A percentile compares a stretch with the other conserved stretches of the same genome.
Conservation (phyloP, 805 yeast species). For the Hyphopichia homilentoma region DNA sequence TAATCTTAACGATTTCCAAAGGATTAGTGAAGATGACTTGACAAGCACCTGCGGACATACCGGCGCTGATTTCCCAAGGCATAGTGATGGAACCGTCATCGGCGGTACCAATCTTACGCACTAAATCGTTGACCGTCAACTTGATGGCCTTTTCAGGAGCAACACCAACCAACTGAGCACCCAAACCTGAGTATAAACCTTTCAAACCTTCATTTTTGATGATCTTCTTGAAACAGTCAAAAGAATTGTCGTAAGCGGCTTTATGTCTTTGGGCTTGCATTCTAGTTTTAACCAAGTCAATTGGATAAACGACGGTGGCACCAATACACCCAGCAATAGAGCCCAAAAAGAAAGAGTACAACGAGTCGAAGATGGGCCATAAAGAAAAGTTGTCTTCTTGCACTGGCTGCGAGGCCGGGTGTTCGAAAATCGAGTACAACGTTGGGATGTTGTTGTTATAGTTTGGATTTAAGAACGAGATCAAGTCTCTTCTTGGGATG, state of each 20-base stretch:
- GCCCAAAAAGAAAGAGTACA: conserved; percentile 84
- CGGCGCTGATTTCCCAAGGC: conserved; percentile 77
- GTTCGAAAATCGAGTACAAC: conserved; percentile 37
- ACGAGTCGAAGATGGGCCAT: conserved; percentile 60
- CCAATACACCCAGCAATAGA: conserved; percentile 97
- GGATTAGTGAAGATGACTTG: conserved; percentile 97
- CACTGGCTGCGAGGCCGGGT: conserved; percentile 37
- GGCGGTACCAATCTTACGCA: conserved; percentile 67
- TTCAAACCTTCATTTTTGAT: conserved; percentile 70
- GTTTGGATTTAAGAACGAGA: conserved; percentile 56
- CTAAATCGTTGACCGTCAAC: conserved; percentile 86
- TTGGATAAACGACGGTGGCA: conserved; percentile 96
- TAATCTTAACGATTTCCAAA: conserved; percentile 88
- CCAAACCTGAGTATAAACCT: conserved; percentile 89
- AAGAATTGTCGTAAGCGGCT: conserved; percentile 69
- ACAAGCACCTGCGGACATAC: conserved; percentile 94
- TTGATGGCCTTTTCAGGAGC: conserved; percentile 98
- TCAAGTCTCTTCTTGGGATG: conserved; percentile 39
- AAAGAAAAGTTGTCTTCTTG: conserved; percentile 38
- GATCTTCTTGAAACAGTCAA: conserved; percentile 83
- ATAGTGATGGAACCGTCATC: conserved; percentile 34
- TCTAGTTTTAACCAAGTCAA: conserved; percentile 92
- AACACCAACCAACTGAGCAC: conserved; percentile 93
- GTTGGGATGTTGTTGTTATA: conserved; percentile 33
- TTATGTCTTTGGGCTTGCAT: conserved; percentile 91